Evolutionary conservation across 805 yeast genomes (phyloP).

Genomic region (Nakazawaea laoshanensis): DNA sequence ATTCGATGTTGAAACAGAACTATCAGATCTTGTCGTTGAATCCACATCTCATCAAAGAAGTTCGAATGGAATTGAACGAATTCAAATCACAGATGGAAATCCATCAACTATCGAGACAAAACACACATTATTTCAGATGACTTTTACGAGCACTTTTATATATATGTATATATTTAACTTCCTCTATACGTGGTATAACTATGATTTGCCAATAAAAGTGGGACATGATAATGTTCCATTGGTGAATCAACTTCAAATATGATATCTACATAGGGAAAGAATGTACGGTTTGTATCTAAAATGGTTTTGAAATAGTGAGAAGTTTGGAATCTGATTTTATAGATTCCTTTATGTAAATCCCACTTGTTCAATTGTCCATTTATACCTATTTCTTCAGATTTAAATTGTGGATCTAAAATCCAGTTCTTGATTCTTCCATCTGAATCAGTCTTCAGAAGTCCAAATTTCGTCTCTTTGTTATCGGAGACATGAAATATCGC

Average conservation of each 20-base stretch:
- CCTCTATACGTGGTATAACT: constrained; percentile 92
- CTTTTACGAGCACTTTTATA: background rate
- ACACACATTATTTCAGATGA: constrained; percentile 54
- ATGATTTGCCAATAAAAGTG: constrained; percentile 74
- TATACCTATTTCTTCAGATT: constrained; percentile 10
- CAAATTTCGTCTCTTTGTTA: constrained; percentile 31
- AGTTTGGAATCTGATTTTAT: constrained; percentile 72
- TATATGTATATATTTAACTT: constrained; percentile 27
- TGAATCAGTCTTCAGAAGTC: constrained; percentile 57
- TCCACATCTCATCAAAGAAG: constrained; percentile 40
- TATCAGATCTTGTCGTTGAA: constrained; percentile 36
- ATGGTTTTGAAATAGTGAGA: constrained; percentile 45
- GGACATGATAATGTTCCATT: constrained; percentile 83
- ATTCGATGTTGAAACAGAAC: constrained; percentile 37
- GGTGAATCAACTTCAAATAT: constrained; percentile 63
- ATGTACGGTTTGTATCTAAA: constrained; percentile 32
- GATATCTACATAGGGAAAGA: constrained; percentile 86
- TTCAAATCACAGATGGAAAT: constrained; percentile 66
- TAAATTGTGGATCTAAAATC: constrained; percentile 35
- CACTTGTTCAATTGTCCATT: constrained; percentile 28
- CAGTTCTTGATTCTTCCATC: constrained; percentile 80
- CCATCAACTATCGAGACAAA: constrained; percentile 48
- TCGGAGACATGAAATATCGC: constrained; percentile 37
- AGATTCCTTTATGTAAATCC: constrained; percentile 49
- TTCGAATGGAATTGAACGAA: constrained; percentile 57